These are phyloP conservation scores for Phaeosphaeriaceae sp. DNA, from an alignment of 2,329 filamentous ascomycete genomes.

Conservation along the genomic window DNA sequence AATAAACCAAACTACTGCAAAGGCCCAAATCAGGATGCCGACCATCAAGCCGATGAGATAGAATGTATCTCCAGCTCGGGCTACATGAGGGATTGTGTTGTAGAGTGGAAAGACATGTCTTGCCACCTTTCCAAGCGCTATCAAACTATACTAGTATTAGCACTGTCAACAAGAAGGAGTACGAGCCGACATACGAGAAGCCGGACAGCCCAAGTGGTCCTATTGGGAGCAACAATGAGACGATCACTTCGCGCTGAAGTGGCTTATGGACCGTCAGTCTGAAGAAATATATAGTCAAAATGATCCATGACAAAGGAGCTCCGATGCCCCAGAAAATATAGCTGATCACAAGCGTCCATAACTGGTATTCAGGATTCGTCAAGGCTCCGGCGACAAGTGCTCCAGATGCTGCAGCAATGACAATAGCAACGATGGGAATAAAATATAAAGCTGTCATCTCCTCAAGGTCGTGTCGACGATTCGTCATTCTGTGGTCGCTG, in stretches of 20 bases:
- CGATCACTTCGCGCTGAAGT: slow-evolving; percentile 67
- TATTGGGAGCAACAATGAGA: slow-evolving; percentile 68
- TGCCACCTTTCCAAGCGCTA: slow-evolving; percentile 53
- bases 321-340: slow-evolving; percentile 72
- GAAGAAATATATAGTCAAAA: slow-evolving; percentile 70
- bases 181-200: not conserved
- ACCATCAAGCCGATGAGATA: slow-evolving; percentile 62
- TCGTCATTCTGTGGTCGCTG: slow-evolving; percentile 1
- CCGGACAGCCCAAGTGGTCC: slow-evolving; percentile 61
- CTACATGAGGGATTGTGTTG: not conserved
- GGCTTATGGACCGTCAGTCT: slow-evolving; percentile 68
- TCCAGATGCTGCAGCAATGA: slow-evolving; percentile 68
- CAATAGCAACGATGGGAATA: slow-evolving; percentile 67
- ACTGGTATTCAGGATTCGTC: slow-evolving; percentile 57
- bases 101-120: not conserved
- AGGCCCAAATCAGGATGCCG: slow-evolving; percentile 60
- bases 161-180: not conserved
- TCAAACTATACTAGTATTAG: slow-evolving; percentile 7
- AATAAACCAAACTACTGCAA: slow-evolving; percentile 58
- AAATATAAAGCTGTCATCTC: slow-evolving; percentile 67
- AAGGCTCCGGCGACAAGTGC: slow-evolving; percentile 65
- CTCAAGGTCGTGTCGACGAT: slow-evolving; percentile 3
- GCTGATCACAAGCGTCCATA: slow-evolving; percentile 65
- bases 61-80: slow-evolving; percentile 57
- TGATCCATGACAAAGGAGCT: slow-evolving; percentile 62